Percentiles rank a stretch among this genome's conserved stretches.
Evolutionary conservation across 2,329 filamentous ascomycete genomes (phyloP).

Genomic region (Colletotrichum sp.): DNA sequence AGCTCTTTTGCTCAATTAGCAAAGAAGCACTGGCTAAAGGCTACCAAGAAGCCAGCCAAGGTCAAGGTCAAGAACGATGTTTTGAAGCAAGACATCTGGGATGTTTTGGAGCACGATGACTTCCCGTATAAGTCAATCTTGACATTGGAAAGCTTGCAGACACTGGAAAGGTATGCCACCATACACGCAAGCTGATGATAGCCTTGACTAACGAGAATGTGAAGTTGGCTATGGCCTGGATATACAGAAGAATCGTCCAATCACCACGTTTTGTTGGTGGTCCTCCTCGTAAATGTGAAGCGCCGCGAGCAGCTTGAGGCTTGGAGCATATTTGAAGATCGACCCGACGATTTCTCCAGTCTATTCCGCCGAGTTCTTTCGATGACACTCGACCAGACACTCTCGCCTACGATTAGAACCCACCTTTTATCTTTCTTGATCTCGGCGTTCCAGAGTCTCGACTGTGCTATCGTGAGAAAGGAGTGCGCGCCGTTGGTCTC

Average conservation of each 20-base stretch:
- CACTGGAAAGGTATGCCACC: constrained; percentile 74
- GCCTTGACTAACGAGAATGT: constrained; percentile 27
- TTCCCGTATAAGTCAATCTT: constrained; percentile 82
- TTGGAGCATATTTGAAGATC: constrained; percentile 86
- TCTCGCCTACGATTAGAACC: constrained; percentile 72
- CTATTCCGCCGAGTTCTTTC: constrained; percentile 91
- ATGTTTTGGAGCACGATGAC: constrained; percentile 79
- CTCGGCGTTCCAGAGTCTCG: constrained; percentile 90
- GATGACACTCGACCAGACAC: constrained; percentile 76
- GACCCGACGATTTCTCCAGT: constrained; percentile 81
- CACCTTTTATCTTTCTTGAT: constrained; percentile 92
- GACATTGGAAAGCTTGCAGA: constrained; percentile 87
- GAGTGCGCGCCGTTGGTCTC: constrained; percentile 96
- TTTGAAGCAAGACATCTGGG: constrained; percentile 88
- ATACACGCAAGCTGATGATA: background rate
- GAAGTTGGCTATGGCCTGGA: constrained; percentile 90
- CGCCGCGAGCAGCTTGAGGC: constrained; percentile 83
- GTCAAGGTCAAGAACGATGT: constrained; percentile 82
- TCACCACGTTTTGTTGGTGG: constrained; percentile 87
- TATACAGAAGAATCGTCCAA: constrained; percentile 90
- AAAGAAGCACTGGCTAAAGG: constrained; percentile 82
- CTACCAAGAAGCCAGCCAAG: constrained; percentile 60
- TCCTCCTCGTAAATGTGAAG: constrained; percentile 87
- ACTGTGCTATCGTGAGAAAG: constrained; percentile 87
- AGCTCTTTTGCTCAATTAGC: constrained; percentile 79